Evolutionary conservation across 768 basidiomycete species (phyloP).

Genomic region (Ramaria sp.): DNA sequence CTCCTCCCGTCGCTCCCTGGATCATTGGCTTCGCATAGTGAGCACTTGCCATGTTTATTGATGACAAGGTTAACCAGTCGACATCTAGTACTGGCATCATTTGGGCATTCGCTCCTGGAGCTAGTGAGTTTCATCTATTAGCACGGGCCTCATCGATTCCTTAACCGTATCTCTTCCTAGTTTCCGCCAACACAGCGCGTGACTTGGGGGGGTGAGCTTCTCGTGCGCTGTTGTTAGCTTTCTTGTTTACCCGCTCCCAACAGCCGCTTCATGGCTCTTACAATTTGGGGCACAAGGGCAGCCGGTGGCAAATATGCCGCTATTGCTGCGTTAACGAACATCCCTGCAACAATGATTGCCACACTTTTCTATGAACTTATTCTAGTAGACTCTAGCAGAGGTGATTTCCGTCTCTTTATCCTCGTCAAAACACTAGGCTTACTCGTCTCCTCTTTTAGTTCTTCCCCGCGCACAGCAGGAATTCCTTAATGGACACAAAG

Average conservation of each 20-base stretch:
- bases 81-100: constrained; percentile 28
- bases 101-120: constrained; percentile 48
- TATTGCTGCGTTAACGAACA: constrained; percentile 53
- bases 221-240: neutral
- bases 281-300: constrained; percentile 48
- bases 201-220: constrained; percentile 39
- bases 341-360: constrained; percentile 50
- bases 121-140: constrained; percentile 24
- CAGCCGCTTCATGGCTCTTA: constrained; percentile 44
- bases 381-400: constrained; percentile 47
- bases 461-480: constrained; percentile 12
- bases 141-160: neutral
- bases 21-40: constrained; percentile 45
- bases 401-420: constrained; percentile 2
- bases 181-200: constrained; percentile 57
- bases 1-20: constrained; percentile 42
- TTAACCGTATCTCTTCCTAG: constrained; percentile 17
- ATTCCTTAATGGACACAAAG: constrained; percentile 10
- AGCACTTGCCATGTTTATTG: neutral
- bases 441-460: neutral
- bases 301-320: constrained; percentile 48
- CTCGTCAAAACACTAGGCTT: neutral
- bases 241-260: neutral
- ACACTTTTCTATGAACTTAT: constrained; percentile 45
- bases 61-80: neutral